Evolutionary conservation across 768 basidiomycete genomes (phyloP), one percentile per base, ranked within the genome.

Genomic region (Macrolepiota dolichaula): DNA sequence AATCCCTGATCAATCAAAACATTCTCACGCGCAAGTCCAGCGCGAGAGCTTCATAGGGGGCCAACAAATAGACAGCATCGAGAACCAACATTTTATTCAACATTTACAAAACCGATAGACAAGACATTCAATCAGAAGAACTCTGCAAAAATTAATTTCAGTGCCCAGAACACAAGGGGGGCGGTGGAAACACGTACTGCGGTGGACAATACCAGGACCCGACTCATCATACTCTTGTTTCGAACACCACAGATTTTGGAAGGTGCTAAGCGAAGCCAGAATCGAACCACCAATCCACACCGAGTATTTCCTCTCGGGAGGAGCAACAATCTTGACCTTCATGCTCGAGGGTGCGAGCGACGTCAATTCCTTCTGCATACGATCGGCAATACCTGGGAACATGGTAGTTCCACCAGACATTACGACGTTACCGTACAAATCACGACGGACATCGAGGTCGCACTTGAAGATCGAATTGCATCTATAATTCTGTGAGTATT

Each of bases 191-290:
- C 49, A 81, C 83, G 64, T 72, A 86, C 85, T 89, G 81, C 88
- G 89, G 69, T 91, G 89, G 66, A 90, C 87, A 63, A 91, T 91
- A 60, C 83, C 86, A 63, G 89, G 89, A 49, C 89, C 89, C 58
- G 82, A 83, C 74, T 92, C 93, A 72, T 94, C 93, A 77, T 94
- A 95, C 79, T 95, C 94, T 70, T 93, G 91, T 77, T 92, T 92
- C 61, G 88, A 87, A 77, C 89, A 89, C 94, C 95, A 97, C 77
- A 96, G 79, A 73, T 94, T 95, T 81, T 96, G 94, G 94, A 96
- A 96, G 68, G 94, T 96, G 71, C 86, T 89, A 53, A 97, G 84
- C 37, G 92, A 94, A 50, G 94, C 94, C 66, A 92, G 77, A 68
- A 91, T 92, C 46, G 88, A 89, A 62, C 89, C 90, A 78, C 90